A percentile compares a stretch with the other conserved stretches of the same genome.
These are phyloP conservation scores for Castanopsis chinensis DNA, from an alignment of 306 rosid species.

Conservation along the genomic window DNA sequence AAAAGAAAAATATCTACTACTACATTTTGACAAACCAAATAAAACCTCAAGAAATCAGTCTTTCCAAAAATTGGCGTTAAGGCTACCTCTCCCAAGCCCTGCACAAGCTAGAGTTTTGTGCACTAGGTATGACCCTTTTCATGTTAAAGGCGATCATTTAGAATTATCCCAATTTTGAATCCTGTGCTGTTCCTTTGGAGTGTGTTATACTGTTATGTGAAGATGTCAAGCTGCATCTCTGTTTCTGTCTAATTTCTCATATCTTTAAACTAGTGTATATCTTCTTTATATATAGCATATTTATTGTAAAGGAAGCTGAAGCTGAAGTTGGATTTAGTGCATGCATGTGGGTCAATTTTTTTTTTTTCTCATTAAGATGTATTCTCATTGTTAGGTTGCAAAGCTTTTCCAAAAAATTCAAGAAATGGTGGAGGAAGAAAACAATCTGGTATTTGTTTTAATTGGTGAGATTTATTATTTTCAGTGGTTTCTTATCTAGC, in stretches of 20 bases:
- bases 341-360: background rate
- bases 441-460: slow-evolving; percentile 97
- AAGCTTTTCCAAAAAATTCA: slow-evolving; percentile 92
- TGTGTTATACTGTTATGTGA: background rate
- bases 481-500: slow-evolving; percentile 20
- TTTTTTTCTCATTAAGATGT: slow-evolving; percentile 8
- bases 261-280: background rate
- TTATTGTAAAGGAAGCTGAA: too few relatives aligned
- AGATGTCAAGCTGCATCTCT: background rate
- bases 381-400: slow-evolving; percentile 59
- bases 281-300: background rate
- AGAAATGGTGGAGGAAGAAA: slow-evolving; percentile 91
- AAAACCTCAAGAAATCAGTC: background rate
- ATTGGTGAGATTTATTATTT: slow-evolving; percentile 68
- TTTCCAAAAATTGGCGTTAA: too few relatives aligned
- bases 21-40: background rate
- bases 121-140: too few relatives aligned
- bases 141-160: background rate
- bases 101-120: too few relatives aligned
- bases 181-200: background rate
- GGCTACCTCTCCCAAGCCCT: too few relatives aligned
- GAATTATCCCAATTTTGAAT: background rate
- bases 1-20: background rate
- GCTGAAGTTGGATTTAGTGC: too few relatives aligned
- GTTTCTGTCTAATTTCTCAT: background rate